Evolutionary conservation across 1,139 yeast genomes (phyloP).

Genomic region (Pichia kudriavzevii): DNA sequence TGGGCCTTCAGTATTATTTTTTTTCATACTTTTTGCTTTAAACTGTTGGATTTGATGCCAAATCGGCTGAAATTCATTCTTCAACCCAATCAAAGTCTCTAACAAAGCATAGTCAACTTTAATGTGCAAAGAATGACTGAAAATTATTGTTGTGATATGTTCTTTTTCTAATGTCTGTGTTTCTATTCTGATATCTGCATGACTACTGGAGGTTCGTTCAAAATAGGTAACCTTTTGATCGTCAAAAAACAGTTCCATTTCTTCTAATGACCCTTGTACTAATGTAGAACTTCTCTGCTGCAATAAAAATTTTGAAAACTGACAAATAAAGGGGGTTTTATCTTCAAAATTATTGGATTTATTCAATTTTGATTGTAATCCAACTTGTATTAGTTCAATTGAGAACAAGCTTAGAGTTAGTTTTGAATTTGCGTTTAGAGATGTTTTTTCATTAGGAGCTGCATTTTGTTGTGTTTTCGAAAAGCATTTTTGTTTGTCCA

Average conservation of each 20-base stretch:
- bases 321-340: conserved; percentile 30
- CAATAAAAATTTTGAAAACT: conserved; percentile 31
- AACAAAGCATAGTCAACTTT: conserved; percentile 26
- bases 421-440: conserved; percentile 1
- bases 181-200: conserved; percentile 50
- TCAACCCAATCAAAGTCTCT: neutral
- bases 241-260: conserved; percentile 28
- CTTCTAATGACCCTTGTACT: conserved; percentile 42
- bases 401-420: conserved; percentile 31
- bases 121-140: conserved; percentile 37
- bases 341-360: conserved; percentile 34
- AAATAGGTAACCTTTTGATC: conserved; percentile 20
- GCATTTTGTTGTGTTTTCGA: neutral
- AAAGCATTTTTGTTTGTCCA: conserved; percentile 10
- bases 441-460: neutral
- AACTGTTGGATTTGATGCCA: conserved; percentile 5
- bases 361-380: conserved; percentile 40
- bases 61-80: conserved; percentile 1
- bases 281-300: conserved; percentile 37
- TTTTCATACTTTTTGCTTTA: conserved; percentile 1
- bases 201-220: conserved; percentile 22
- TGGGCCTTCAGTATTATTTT: too few species aligned
- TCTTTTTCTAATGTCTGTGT: conserved; percentile 22
- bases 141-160: conserved; percentile 36
- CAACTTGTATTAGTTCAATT: conserved; percentile 32